phyloP scores from a whole-genome alignment of 148 eudicot genomes.

The Rhododendron ferrugineum region DNA sequence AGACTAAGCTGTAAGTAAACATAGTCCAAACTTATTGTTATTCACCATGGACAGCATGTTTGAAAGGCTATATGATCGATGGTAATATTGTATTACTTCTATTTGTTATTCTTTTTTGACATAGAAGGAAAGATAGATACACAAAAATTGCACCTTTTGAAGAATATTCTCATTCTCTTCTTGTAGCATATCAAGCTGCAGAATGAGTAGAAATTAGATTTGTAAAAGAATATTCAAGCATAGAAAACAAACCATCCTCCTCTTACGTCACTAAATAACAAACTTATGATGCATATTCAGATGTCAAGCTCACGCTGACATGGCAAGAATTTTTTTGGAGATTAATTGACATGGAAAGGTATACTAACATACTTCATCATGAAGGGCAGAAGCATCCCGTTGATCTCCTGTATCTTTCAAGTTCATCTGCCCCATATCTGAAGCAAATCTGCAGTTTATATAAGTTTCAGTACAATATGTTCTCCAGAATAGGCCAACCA shows the following conservation, averaged over 20 bases:
- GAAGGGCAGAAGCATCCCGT: constrained; percentile 79
- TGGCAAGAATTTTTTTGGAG: not conserved
- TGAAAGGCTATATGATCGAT: not conserved
- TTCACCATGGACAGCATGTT: not conserved
- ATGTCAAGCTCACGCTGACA: not conserved
- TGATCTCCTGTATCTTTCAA: constrained; percentile 55
- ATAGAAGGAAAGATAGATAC: not conserved
- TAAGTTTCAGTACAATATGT: not conserved
- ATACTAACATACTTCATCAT: constrained; percentile 66
- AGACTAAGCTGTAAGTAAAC: constrained; percentile 68
- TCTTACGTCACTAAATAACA: not conserved
- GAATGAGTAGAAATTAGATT: constrained; percentile 10
- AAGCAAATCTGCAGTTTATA: constrained; percentile 39
- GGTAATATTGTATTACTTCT: not conserved
- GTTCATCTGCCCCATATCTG: constrained; percentile 51
- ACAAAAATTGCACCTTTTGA: constrained; percentile 50
- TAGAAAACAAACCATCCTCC: not conserved
- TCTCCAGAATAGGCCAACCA: not conserved
- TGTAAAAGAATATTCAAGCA: not conserved
- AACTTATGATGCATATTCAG: not conserved
- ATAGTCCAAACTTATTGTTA: constrained; percentile 8
- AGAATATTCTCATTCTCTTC: constrained; percentile 83
- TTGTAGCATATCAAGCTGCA: constrained; percentile 98
- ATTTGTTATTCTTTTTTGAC: not conserved
- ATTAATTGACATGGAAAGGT: not conserved